Evolutionary conservation across 2,329 filamentous ascomycete genomes (phyloP), one percentile per base, ranked within the genome.

Genomic region (Ambrosiella xylebori): DNA sequence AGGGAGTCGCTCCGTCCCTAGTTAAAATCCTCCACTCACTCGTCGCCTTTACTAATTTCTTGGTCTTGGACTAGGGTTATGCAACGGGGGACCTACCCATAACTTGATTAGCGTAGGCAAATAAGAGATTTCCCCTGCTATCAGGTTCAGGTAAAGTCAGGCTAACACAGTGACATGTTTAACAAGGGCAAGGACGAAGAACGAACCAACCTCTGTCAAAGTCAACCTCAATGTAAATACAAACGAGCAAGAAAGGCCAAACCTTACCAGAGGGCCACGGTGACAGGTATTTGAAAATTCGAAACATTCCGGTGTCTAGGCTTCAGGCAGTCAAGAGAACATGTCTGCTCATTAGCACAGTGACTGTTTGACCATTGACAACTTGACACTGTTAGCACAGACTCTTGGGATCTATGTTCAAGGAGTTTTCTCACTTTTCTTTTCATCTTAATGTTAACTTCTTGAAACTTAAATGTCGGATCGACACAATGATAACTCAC

Each of bases 361-460:
- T 51, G 7, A 36, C 17, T 36, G 47, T 51, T 51, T 51, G 47
- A 51, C 19, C 17, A 51, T 7, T 3, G 19, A 11, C n/a, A 27
- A 51, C 19, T 51, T 51, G 47, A 51, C 47, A 51, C 19, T 51
- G 47, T 51, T 51, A 35, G 47, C 47, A 51, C 19, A 35, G 47
- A 51, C 47, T 11, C 47, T 51, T 51, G 27, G 27, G 17, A 51
- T 51, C 47, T n/a, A 36, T 9, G 27, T 47, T 5, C 19, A 51
- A 35, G 7, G n/a, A 47, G 44, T n/a, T 47, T 15, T 15, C 13
- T n/a, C 47, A 2, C 35, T 19, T 27, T n/a, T 19, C 12, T 51
- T 19, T 51, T 36, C 47, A 51, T 51, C 47, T 11, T 27, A 51
- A 51, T 27, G 7, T 19, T 27, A 2, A 27, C 47, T 17, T 27